Base-by-base conservation (phyloP, 2,329 filamentous ascomycete genomes). In the Ophiostoma piceae region DNA sequence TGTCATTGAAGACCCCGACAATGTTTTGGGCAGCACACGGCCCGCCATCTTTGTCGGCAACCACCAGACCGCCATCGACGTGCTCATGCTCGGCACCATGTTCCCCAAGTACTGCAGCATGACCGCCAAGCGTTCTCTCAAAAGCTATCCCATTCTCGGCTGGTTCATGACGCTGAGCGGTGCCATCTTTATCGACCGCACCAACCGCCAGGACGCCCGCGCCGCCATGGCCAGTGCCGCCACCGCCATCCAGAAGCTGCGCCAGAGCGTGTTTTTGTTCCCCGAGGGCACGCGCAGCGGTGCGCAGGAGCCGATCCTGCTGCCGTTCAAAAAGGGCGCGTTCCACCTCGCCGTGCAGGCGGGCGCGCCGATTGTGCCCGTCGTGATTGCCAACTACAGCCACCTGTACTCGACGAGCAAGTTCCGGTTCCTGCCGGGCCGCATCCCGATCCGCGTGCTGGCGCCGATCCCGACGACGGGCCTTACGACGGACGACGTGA, bases 241-340 rank as follows among this genome's bases (percentile, higher is more conserved):
- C 66, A 80, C 85, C 65, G 90, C 94, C 78, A 99, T 99, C 82
- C 86, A 84, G 75, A 80, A 80, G 68, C 84, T 90, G 76, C 84
- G 82, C 73, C 91, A 94, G 82, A 91, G 86, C 79, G 91, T 94
- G 75, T 94, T 88, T 82, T 92, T 94, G 81, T 94, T 94, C 79
- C 90, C 91, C 71, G 95, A 99, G 82, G 95, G 95, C 67, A 99
- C 95, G 1, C 87, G 95, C 74, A 96, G 92, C 78, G 97, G 98
- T 81, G 85, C 91, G 70, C 87, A 90, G 75, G 89, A 94, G 69
- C 91, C 95, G 1, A 87, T 85, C 71, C 81, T 99, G 75, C 83
- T 98, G 69, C 92, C 93, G n/a, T 99, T 98, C 85, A 99, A 99
- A 82, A 99, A 99, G 84, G 95, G 95, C 71, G 95, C 94, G 66